phyloP scores from a whole-genome alignment of 306 rosid genomes.

The Pyrus pyrifolia region DNA sequence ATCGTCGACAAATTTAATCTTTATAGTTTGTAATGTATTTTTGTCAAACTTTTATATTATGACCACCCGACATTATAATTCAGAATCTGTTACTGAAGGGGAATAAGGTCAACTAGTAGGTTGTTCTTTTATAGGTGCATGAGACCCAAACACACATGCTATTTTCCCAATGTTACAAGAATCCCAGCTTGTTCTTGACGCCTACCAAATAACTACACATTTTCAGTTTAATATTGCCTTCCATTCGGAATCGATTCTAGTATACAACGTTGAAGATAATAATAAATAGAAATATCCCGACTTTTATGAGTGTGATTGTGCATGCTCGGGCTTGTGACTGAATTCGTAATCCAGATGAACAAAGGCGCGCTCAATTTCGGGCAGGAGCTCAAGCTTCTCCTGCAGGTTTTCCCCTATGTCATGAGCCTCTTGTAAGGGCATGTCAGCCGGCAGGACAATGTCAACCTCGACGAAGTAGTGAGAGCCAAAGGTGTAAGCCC shows the following conservation, averaged over 20 bases:
- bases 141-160: not conserved
- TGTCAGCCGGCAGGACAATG: conserved; percentile 72
- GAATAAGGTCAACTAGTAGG: not conserved
- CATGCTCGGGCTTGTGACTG: conserved; percentile 95
- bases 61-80: no score
- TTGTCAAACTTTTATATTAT: no score
- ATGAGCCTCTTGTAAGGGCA: conserved; percentile 90
- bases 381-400: conserved; percentile 81
- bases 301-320: conserved; percentile 48
- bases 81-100: no score
- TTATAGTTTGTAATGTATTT: no score
- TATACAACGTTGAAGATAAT: not conserved
- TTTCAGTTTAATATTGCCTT: not conserved
- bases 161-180: not conserved
- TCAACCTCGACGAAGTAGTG: conserved; percentile 98
- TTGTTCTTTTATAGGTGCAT: not conserved
- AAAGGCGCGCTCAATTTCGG: conserved; percentile 91
- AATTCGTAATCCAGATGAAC: conserved; percentile 93
- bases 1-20: no score
- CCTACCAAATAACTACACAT: not conserved
- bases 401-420: conserved; percentile 89
- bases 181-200: not conserved
- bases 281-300: not conserved
- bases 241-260: not conserved
- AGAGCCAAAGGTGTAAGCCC: conserved; percentile 92